phyloP scores from a whole-genome alignment of 2,329 filamentous ascomycete genomes.

The Talaromyces sp. region DNA sequence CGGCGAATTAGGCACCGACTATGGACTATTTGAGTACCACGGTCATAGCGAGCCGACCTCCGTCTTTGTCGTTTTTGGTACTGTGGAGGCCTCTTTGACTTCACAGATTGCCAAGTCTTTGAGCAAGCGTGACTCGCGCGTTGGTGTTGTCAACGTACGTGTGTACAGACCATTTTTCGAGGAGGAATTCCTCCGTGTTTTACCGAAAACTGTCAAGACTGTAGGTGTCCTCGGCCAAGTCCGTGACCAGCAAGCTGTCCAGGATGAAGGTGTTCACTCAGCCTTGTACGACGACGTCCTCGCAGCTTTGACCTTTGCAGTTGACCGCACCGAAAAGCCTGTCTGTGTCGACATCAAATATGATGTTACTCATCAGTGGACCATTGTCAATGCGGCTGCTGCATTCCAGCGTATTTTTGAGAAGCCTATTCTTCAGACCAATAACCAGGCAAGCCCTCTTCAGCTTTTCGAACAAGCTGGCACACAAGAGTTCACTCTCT shows the following conservation, averaged over 20 bases:
- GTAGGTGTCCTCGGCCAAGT: conserved; percentile 91
- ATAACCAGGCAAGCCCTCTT: conserved; percentile 44
- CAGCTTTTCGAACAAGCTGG: conserved; percentile 53
- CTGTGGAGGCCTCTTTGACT: conserved; percentile 80
- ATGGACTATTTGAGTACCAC: conserved; percentile 89
- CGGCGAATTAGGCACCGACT: conserved; percentile 87
- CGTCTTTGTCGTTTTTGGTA: conserved; percentile 89
- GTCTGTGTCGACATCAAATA: conserved; percentile 85
- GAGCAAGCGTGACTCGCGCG: conserved; percentile 67
- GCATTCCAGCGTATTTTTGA: conserved; percentile 46
- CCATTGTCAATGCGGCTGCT: conserved; percentile 46
- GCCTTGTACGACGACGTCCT: conserved; percentile 87
- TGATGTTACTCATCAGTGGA: conserved; percentile 66
- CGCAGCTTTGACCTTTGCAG: conserved; percentile 75
- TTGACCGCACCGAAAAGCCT: conserved; percentile 61
- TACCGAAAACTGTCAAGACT: conserved; percentile 71
- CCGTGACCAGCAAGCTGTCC: conserved; percentile 65
- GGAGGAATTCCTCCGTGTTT: conserved; percentile 79
- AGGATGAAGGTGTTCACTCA: conserved; percentile 76
- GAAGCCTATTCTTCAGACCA: conserved; percentile 37
- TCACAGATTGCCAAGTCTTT: conserved; percentile 75
- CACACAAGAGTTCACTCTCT: conserved; percentile 86
- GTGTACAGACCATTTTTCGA: conserved; percentile 95
- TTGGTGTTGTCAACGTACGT: conserved; percentile 87
- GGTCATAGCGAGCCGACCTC: conserved; percentile 76